phyloP scores from a whole-genome alignment of 2,329 filamentous ascomycete species.

The Escovopsis sp. region DNA sequence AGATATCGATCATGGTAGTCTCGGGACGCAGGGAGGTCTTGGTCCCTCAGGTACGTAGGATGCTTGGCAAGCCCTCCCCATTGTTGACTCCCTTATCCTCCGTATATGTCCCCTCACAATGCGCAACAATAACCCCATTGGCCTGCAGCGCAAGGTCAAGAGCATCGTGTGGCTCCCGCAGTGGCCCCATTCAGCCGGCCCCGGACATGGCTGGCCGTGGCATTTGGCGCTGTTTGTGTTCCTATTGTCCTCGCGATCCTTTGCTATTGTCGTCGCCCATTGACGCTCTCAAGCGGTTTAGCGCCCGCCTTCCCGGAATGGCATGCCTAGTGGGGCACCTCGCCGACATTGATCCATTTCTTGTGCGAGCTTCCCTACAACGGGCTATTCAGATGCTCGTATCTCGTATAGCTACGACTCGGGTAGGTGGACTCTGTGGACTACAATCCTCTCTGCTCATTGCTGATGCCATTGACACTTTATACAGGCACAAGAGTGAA shows the following conservation, averaged over 20 bases:
- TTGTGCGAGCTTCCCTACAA: background rate
- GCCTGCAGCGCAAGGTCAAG: background rate
- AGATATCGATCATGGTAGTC: too few species aligned
- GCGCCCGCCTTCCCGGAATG: slow-evolving; percentile 13
- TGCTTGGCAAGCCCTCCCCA: too few species aligned
- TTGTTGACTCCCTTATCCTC: too few species aligned
- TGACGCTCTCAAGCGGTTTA: slow-evolving; percentile 14
- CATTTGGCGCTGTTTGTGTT: slow-evolving; percentile 7
- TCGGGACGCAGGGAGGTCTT: too few species aligned
- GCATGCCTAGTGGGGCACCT: slow-evolving; percentile 2
- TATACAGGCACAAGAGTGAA: too few species aligned
- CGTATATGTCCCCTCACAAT: background rate
- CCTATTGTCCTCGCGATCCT: slow-evolving; percentile 16
- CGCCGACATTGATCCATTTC: slow-evolving; percentile 1
- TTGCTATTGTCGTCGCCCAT: slow-evolving; percentile 20
- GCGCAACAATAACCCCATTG: too few species aligned
- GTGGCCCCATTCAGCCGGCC: background rate
- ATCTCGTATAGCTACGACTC: too few species aligned
- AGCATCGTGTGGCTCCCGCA: background rate
- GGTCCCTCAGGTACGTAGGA: too few species aligned
- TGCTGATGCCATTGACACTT: too few species aligned
- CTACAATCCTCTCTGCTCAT: too few species aligned
- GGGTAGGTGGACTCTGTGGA: too few species aligned
- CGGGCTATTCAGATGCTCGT: background rate
- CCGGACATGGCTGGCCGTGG: background rate